phyloP scores from a whole-genome alignment of 1,139 yeast species.

The Kurtzmaniella quercitrusa region DNA sequence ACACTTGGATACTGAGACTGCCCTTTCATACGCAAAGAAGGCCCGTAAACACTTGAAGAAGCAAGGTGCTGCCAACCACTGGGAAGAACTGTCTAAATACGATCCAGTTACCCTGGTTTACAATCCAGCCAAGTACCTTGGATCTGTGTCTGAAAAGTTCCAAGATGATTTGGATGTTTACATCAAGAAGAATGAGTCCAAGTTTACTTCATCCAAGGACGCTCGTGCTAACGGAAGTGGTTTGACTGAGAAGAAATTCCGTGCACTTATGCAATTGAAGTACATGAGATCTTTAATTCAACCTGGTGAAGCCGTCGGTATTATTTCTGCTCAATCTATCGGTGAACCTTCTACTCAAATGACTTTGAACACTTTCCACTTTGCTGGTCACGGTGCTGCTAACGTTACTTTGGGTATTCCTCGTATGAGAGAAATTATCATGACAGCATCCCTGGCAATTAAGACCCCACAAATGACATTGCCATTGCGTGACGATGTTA shows the following conservation, averaged over 20 bases:
- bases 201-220: slow-evolving; percentile 53
- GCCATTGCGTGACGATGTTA: slow-evolving; percentile 75
- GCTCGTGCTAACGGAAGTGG: slow-evolving; percentile 41
- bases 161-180: slow-evolving; percentile 74
- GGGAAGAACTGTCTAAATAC: slow-evolving; percentile 59
- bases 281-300: slow-evolving; percentile 93
- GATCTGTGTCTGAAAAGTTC: slow-evolving; percentile 90
- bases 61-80: slow-evolving; percentile 59
- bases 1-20: slow-evolving; percentile 77
- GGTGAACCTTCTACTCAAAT: slow-evolving; percentile 99
- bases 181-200: slow-evolving; percentile 48
- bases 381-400: slow-evolving; percentile 99
- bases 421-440: slow-evolving; percentile 98
- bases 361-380: slow-evolving; percentile 99
- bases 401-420: slow-evolving; percentile 99
- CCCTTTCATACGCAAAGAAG: slow-evolving; percentile 77
- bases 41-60: slow-evolving; percentile 71
- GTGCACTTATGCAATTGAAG: slow-evolving; percentile 95
- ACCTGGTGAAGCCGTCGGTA: slow-evolving; percentile 99
- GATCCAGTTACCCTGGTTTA: slow-evolving; percentile 87
- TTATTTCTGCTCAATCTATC: slow-evolving; percentile 95
- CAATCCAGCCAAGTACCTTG: slow-evolving; percentile 86
- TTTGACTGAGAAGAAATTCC: slow-evolving; percentile 80
- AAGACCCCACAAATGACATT: slow-evolving; percentile 98
- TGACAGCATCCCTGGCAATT: slow-evolving; percentile 95